Base-by-base conservation (phyloP, 768 basidiomycete species). In the Boletus tomentosulus region DNA sequence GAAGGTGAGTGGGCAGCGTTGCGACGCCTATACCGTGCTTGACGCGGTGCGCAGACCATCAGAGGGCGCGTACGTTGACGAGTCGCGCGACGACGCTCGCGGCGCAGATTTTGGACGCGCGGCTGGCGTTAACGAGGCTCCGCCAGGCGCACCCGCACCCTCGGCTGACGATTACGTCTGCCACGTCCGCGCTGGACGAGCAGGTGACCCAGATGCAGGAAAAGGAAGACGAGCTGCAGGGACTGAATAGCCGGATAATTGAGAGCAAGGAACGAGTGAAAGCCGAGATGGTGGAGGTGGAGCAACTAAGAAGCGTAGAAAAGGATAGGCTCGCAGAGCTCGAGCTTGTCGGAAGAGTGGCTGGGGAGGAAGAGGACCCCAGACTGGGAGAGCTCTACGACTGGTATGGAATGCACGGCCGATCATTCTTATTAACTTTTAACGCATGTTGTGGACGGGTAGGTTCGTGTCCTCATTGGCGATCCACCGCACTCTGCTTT, bases 181-280 rank as follows among this genome's bases (percentile, higher is more conserved):
- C 93, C 0, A 84, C 84, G 46, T 77, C 86, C 57, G 82, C 85
- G 50, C 81, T 92, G 2, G 83, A 84, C 10, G 79, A 79, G 11
- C 92, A 95, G 59, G 82, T 88, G n/a, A 77, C 73, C 9, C 82
- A 89, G 65, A 89, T 95, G 84, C 86, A 92, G 63, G 71, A 69
- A n/a, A 72, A 89, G 39, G 84, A 81, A 46, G 89, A 89, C 46
- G 76, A 85, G 53, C 74, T 86, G 7, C 80, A 85, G 52, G 64
- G 66, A 11, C 65, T 82, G 24, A 81, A 84, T 47, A 74, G 73
- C 46, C 72, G 71, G 34, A 74, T 84, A 34, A 77, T 78, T 24
- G 70, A 71, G 5, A 74, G 83, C 16, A 89, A 85, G 60, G 84
- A 83, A 15, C 72, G 73, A 27, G 73, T 91, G 38, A 92, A 88